Percentiles rank a stretch among this genome's conserved stretches.
These are phyloP conservation scores for Neopestalotiopsis clavispora DNA, from an alignment of 2,329 filamentous ascomycete species.

Conservation along the genomic window DNA sequence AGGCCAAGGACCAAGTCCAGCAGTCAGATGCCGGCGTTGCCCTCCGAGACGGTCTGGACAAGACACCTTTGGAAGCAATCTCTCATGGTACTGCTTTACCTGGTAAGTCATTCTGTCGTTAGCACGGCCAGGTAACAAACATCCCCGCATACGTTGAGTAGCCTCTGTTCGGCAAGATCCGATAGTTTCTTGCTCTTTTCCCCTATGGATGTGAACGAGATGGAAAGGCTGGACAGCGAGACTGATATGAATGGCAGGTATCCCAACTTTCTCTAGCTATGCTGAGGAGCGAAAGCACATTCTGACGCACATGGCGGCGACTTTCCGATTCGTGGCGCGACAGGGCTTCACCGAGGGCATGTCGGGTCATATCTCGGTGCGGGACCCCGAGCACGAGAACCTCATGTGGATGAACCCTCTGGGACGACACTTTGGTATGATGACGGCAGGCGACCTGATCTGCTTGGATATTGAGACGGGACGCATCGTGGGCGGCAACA, in stretches of 20 bases:
- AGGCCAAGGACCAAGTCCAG: constrained; percentile 22
- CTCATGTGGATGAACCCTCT: constrained; percentile 74
- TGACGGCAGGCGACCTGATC: constrained; percentile 71
- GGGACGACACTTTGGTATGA: constrained; percentile 67
- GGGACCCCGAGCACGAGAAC: constrained; percentile 66
- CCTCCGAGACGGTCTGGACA: constrained; percentile 25
- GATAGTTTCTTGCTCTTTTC: not conserved
- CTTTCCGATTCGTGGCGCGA: constrained; percentile 71
- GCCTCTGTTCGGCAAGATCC: not conserved
- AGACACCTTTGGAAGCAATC: constrained; percentile 41
- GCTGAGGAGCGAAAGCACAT: constrained; percentile 63
- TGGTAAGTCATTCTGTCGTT: constrained; percentile 23
- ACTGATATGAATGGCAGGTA: constrained; percentile 33
- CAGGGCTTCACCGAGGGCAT: constrained; percentile 68
- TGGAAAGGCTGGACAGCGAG: not conserved
- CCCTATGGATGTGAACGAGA: not conserved
- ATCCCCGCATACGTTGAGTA: not conserved
- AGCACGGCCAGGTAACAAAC: too few relatives aligned
- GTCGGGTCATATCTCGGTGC: constrained; percentile 62
- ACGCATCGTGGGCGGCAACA: constrained; percentile 68
- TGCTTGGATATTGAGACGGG: constrained; percentile 63
- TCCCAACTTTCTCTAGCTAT: constrained; percentile 46
- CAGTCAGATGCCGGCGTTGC: constrained; percentile 18
- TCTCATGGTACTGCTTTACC: constrained; percentile 40
- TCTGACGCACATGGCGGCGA: constrained; percentile 68